phyloP scores from a whole-genome alignment of 2,329 filamentous ascomycete genomes.

The Alternaria novae-zelandiae region DNA sequence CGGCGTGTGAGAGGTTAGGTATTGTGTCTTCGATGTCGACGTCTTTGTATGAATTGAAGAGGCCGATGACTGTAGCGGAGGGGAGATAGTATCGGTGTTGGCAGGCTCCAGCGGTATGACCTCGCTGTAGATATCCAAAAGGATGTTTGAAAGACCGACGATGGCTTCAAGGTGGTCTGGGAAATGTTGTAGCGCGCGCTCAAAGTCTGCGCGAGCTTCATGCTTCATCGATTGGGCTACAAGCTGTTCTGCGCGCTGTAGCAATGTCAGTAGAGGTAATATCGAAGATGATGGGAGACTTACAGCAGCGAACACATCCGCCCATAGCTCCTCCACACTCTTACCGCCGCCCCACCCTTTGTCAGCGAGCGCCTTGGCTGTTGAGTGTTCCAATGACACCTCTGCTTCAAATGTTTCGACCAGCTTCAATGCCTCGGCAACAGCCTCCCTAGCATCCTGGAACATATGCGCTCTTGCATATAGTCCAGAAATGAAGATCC shows the following conservation, averaged over 20 bases:
- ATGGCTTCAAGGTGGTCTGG: constrained; percentile 82
- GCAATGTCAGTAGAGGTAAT: constrained; percentile 2
- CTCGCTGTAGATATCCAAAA: constrained; percentile 83
- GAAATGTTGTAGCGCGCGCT: constrained; percentile 79
- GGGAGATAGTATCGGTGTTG: constrained; percentile 31
- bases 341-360: constrained; percentile 80
- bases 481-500: constrained; percentile 87
- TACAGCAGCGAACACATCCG: constrained; percentile 82
- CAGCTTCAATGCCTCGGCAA: constrained; percentile 80
- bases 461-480: constrained; percentile 82
- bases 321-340: constrained; percentile 83
- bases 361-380: constrained; percentile 66
- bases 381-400: constrained; percentile 66
- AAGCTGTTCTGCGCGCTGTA: constrained; percentile 71
- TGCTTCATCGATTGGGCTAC: constrained; percentile 68
- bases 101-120: constrained; percentile 64
- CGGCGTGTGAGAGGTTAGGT: constrained; percentile 60
- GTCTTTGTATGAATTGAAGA: constrained; percentile 9
- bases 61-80: constrained; percentile 10
- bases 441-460: constrained; percentile 79
- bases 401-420: constrained; percentile 74
- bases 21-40: constrained; percentile 33
- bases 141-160: constrained; percentile 80
- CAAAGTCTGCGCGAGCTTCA: constrained; percentile 77
- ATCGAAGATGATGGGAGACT: constrained; percentile 38